Base-by-base conservation (phyloP, 169 alveolate species). In the Plasmodium berghei region DNA sequence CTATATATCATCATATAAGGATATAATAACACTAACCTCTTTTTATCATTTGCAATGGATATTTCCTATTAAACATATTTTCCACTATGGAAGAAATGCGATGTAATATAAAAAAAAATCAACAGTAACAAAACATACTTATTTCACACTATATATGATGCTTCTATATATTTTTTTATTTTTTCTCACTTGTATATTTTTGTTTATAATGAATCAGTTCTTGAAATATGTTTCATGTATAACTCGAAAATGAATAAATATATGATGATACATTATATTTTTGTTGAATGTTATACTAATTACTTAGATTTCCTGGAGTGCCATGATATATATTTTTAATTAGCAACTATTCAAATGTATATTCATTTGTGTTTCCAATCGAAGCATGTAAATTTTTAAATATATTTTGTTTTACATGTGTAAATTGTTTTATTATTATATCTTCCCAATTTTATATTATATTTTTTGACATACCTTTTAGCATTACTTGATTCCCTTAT, bases 401-500 rank as follows among this genome's bases (percentile, higher is more conserved):
- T 52, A 14, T 52, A 6, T 52, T 52, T 3, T 14, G 6, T 52
- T 52, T 52, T 14, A 28, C 28, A 1, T 18, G 20, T 58, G 20
- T 58, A 24, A 2, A 52, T 52, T 14, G n/a, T 52, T 52, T 6
- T 52, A 52, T 3, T 14, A 16, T 58, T n/a, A n/a, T 58, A 58
- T 58, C 2, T 58, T 18, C 20, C 9, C 20, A 0, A 16, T 58
- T 18, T 58, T 58, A n/a, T n/a, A n/a, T 58, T 58, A n/a, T 18
- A 9, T 58, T 58, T 20, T 20, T 16, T 58, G 66, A 4, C 10
- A 16, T 42, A 20, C 77, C 14, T 28, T 40, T 6, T 42, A 80
- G 95, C 95, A 54, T 73, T 92, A 87, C 92, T 93, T 71, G 95
- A 93, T 87, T 93, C 94, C 93, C 94, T 93, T 54, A 93, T 93